Evolutionary conservation across 345 rosid species (phyloP).

Genomic region (Turnera subulata): DNA sequence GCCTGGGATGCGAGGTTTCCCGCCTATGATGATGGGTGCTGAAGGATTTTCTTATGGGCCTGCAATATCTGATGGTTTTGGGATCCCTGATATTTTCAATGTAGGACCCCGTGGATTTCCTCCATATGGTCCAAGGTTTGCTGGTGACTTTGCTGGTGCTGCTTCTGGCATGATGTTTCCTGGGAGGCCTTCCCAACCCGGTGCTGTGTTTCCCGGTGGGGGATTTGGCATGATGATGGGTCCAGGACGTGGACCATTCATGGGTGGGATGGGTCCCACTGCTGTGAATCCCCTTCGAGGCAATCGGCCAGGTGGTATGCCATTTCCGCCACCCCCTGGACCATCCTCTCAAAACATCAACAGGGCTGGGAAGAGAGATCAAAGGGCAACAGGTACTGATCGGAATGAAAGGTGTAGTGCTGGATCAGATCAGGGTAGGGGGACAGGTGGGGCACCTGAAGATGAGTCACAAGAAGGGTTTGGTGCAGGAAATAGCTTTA

Average conservation of each 20-base stretch:
- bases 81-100: slow-evolving; percentile 82
- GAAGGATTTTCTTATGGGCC: slow-evolving; percentile 85
- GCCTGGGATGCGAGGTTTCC: slow-evolving; percentile 80
- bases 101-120: slow-evolving; percentile 77
- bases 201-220: slow-evolving; percentile 64
- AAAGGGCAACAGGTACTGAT: slow-evolving; percentile 39
- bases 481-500: slow-evolving; percentile 44
- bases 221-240: slow-evolving; percentile 98
- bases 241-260: slow-evolving; percentile 68
- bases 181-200: slow-evolving; percentile 87
- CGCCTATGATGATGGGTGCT: slow-evolving; percentile 76
- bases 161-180: slow-evolving; percentile 89
- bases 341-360: slow-evolving; percentile 40
- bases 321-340: slow-evolving; percentile 41
- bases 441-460: slow-evolving; percentile 33
- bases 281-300: slow-evolving; percentile 47
- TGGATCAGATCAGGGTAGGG: slow-evolving; percentile 51
- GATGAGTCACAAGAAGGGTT: slow-evolving; percentile 39
- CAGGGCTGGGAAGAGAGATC: slow-evolving; percentile 49
- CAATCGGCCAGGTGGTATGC: slow-evolving; percentile 52
- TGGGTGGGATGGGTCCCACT: slow-evolving; percentile 72
- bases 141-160: slow-evolving; percentile 83
- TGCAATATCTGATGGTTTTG: slow-evolving; percentile 62
- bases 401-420: slow-evolving; percentile 35
- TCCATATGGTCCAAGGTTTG: slow-evolving; percentile 85